Conservation (phyloP, 169 alveolate genomes). For the Ichthyophthirius multifiliis region DNA sequence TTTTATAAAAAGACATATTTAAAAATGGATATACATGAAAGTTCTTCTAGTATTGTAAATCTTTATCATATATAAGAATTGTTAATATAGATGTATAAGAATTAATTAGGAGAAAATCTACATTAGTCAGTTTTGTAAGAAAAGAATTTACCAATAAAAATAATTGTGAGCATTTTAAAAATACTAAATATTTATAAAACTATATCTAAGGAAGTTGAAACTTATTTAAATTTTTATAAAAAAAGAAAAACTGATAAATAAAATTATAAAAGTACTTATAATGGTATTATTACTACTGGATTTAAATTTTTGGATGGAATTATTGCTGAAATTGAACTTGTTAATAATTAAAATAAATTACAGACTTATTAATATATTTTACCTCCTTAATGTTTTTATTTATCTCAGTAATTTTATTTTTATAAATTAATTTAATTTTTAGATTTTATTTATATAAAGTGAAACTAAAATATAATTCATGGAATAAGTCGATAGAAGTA, state of each 20-base stretch:
- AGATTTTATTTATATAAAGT: background rate
- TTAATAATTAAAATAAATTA: background rate
- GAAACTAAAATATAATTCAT: background rate
- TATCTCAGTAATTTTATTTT: background rate
- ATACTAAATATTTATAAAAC: background rate
- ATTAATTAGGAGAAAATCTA: background rate
- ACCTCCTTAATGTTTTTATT: background rate
- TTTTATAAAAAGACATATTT: background rate
- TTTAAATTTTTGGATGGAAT: conserved; percentile 1
- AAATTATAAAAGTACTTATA: background rate
- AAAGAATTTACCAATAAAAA: background rate
- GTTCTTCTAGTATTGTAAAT: background rate
- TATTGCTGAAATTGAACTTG: background rate
- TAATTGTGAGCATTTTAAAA: background rate
- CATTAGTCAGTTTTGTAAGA: background rate
- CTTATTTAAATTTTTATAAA: background rate
- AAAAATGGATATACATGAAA: background rate
- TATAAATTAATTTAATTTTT: background rate
- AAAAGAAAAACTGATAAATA: background rate
- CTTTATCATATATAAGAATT: background rate
- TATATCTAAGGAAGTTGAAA: background rate
- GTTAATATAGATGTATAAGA: background rate
- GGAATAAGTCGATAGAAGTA: conserved; percentile 13
- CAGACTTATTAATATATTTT: background rate
- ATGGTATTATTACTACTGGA: background rate